phyloP scores from a whole-genome alignment of 257 asterid species.

The Nicotiana paniculata region DNA sequence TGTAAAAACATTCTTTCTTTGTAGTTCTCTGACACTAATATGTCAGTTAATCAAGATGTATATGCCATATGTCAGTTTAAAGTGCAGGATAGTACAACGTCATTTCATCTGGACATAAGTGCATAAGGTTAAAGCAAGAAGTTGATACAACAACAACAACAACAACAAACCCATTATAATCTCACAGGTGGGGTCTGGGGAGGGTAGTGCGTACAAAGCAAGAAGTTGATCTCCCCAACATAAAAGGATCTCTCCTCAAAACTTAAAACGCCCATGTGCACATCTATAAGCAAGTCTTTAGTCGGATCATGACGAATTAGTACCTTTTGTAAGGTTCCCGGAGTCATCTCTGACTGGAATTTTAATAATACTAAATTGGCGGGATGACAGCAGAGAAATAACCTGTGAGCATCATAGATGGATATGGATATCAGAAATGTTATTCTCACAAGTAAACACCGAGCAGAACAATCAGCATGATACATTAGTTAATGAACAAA shows the following conservation, averaged over 20 bases:
- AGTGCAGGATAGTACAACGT: no score
- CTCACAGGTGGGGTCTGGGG: no score
- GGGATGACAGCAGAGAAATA: slow-evolving; percentile 53
- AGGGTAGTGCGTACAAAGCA: no score
- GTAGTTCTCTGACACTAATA: no score
- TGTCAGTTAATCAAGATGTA: no score
- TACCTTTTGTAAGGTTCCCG: slow-evolving; percentile 59
- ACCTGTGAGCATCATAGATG: slow-evolving; percentile 36
- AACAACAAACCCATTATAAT: no score
- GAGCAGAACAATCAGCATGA: not conserved
- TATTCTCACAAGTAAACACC: not conserved
- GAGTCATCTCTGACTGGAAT: slow-evolving; percentile 56
- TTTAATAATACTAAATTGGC: slow-evolving; percentile 47
- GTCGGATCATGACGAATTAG: not conserved
- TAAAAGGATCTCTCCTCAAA: not conserved
- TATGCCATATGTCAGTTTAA: no score
- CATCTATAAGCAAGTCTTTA: not conserved
- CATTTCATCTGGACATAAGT: no score
- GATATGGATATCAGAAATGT: not conserved
- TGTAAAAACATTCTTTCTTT: no score
- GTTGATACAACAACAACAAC: no score
- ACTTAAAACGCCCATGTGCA: not conserved
- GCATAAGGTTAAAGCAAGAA: no score
- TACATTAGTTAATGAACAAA: not conserved
- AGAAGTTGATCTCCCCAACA: no score